Evolutionary conservation across 148 eudicot species (phyloP).

Genomic region (Suaeda aralocaspica): DNA sequence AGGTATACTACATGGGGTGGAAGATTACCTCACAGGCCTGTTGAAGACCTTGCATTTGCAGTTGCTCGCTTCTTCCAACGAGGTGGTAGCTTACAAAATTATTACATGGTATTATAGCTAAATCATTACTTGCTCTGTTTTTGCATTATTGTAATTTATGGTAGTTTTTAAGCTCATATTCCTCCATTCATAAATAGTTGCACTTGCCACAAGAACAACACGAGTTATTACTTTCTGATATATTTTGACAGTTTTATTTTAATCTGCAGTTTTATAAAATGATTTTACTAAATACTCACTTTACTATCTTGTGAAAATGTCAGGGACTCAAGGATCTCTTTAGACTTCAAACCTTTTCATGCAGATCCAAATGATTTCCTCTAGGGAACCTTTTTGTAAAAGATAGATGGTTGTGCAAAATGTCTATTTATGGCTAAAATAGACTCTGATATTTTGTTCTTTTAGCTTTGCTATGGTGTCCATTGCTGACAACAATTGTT

Average conservation of each 20-base stretch:
- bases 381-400: neutral
- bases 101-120: slow-evolving; percentile 69
- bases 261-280: neutral
- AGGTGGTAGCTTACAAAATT: slow-evolving; percentile 90
- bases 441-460: neutral
- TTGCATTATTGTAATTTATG: neutral
- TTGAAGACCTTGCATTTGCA: slow-evolving; percentile 90
- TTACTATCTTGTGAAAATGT: neutral
- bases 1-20: slow-evolving; percentile 94
- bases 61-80: slow-evolving; percentile 96
- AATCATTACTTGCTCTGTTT: slow-evolving; percentile 13
- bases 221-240: neutral
- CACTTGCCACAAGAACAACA: neutral
- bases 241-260: neutral
- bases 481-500: neutral
- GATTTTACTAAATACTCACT: neutral
- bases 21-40: slow-evolving; percentile 85
- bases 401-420: neutral
- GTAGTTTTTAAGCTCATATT: neutral
- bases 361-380: no score
- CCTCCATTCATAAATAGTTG: neutral
- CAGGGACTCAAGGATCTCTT: neutral
- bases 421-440: neutral
- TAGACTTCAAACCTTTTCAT: neutral
- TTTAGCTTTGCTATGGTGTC: neutral